phyloP scores from a whole-genome alignment of 2,329 filamentous ascomycete genomes.

The Diaporthe helianthi region DNA sequence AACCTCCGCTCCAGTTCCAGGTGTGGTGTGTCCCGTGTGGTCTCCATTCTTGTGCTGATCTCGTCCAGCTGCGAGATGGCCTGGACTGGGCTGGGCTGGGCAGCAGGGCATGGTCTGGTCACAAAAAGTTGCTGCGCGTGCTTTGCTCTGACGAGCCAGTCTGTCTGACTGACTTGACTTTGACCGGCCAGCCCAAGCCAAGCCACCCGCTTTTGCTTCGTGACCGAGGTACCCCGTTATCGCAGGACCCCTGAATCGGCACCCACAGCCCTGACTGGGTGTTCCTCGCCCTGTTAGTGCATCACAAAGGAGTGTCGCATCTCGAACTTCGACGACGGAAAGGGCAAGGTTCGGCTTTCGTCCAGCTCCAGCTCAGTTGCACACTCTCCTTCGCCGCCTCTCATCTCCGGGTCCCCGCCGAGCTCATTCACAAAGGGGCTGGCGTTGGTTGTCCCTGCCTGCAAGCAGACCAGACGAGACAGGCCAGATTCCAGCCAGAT shows the following conservation, averaged over 20 bases:
- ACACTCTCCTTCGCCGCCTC: not conserved
- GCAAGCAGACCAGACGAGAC: conserved; percentile 16
- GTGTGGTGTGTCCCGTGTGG: conserved; percentile 7
- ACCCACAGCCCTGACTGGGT: not conserved
- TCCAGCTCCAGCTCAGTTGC: conserved; percentile 16
- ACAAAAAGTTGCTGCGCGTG: not conserved
- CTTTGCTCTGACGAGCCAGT: not conserved
- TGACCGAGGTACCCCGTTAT: conserved; percentile 1
- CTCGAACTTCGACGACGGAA: conserved; percentile 25
- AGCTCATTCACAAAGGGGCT: conserved; percentile 40
- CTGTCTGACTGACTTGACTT: conserved; percentile 14
- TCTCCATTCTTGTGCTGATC: conserved; percentile 20
- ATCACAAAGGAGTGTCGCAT: not conserved
- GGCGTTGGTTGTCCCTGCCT: conserved; percentile 57
- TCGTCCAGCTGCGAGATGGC: conserved; percentile 19
- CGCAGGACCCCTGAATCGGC: conserved; percentile 12
- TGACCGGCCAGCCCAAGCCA: not conserved
- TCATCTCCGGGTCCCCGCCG: conserved; percentile 29
- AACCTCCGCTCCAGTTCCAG: not conserved
- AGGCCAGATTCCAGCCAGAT: no score
- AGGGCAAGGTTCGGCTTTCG: conserved; percentile 10
- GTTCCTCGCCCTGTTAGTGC: not conserved
- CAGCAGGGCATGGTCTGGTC: conserved; percentile 15
- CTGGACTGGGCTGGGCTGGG: conserved; percentile 10
- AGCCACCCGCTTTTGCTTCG: not conserved